Evolutionary conservation across 352 stramenopile species (phyloP).

Genomic region (Blastocystis sp.): DNA sequence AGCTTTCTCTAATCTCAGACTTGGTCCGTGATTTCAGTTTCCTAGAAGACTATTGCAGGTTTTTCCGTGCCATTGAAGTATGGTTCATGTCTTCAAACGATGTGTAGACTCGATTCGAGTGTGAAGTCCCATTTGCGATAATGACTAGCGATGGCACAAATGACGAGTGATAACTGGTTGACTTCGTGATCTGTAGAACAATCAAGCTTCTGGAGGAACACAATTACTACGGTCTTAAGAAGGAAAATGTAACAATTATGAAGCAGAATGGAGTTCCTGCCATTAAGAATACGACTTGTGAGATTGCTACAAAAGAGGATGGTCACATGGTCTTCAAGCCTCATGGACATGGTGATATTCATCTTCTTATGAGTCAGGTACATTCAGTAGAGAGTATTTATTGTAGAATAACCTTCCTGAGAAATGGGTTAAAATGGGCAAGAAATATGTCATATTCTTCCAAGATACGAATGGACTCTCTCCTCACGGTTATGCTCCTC

Average conservation of each 20-base stretch:
- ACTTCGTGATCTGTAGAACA: conserved; percentile 68
- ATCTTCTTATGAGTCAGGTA: conserved; percentile 78
- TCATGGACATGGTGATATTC: conserved; percentile 93
- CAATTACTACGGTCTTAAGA: conserved; percentile 84
- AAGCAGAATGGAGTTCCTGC: conserved; percentile 92
- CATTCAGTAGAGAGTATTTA: neutral
- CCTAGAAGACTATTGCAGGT: conserved; percentile 69
- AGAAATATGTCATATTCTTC: conserved; percentile 86
- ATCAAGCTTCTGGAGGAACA: conserved; percentile 78
- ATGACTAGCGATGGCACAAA: conserved; percentile 94
- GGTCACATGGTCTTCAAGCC: conserved; percentile 78
- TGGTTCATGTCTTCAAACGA: conserved; percentile 69
- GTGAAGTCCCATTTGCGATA: conserved; percentile 83
- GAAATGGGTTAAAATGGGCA: conserved; percentile 73
- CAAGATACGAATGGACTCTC: conserved; percentile 70
- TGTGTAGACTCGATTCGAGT: neutral
- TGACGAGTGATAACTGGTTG: conserved; percentile 63
- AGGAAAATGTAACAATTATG: conserved; percentile 83
- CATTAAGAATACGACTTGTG: conserved; percentile 74
- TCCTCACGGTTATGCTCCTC: conserved; percentile 63
- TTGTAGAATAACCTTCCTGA: conserved; percentile 70
- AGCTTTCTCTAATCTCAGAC: conserved; percentile 87
- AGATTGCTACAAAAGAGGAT: conserved; percentile 73
- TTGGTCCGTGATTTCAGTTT: conserved; percentile 8
- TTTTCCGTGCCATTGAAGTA: conserved; percentile 84